Base-by-base conservation (phyloP, 768 basidiomycete species). In the Asterophora lycoperdoides region DNA sequence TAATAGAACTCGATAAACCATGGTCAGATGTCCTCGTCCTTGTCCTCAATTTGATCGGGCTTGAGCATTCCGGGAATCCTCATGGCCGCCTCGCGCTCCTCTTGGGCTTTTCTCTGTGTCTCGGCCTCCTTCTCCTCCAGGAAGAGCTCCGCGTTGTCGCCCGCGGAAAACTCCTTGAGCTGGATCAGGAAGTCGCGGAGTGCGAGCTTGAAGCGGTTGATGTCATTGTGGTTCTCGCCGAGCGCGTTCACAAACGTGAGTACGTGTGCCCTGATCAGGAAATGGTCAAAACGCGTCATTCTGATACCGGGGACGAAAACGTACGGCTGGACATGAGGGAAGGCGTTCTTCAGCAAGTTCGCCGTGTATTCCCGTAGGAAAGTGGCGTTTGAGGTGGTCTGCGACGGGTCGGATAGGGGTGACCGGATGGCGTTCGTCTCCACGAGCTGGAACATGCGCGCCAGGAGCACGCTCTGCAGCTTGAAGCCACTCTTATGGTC, bases 401-500 rank as follows among this genome's bases (percentile, higher is more conserved):
- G 79, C 2, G 84, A 66, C 7, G 89, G 84, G 66, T 95, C 92
- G 68, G 81, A 95, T 45, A 99, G 67, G 4, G 94, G 90, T 1
- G 86, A 81, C 53, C 83, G 81, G 60, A 97, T 86, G 51, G 78
- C 69, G 61, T 86, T 84, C 41, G 77, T 77, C 66, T 94, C 89
- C 32, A 95, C 89, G 19, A 98, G 80, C 64, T 91, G 86, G 79
- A 96, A 94, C 74, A 99, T 80, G 28, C 91, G 81, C 14, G 92
- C 89, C 38, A 99, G 83, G n/a, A 98, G 76, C 57, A 90, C 72
- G 58, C 88, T 89, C 68, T 97, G 94, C 51, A 93, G 77, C 69
- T 96, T 97, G 78, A 97, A 96, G 20, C 95, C 94, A 60, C 91
- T 93, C 82, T 97, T 98, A 77, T 99, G 95, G 67, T 98, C 95